Evolutionary conservation across 352 stramenopile genomes (phyloP).

Genomic region (Phytophthora sansomeana): DNA sequence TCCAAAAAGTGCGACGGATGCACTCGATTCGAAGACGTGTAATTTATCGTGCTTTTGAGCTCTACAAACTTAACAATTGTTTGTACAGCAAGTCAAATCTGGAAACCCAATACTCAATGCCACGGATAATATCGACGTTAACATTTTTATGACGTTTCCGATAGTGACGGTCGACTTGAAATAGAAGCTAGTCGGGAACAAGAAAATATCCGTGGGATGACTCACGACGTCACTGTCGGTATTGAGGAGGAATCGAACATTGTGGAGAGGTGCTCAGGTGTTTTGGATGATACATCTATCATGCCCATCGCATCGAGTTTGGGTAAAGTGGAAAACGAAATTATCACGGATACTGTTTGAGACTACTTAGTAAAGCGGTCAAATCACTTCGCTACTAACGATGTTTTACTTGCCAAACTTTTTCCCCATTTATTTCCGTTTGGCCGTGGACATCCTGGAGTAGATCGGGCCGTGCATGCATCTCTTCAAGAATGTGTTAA

Average conservation of each 20-base stretch:
- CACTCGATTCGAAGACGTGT: not conserved
- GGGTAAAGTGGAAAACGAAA: not conserved
- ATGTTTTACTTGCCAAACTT: not conserved
- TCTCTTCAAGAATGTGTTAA: conserved; percentile 6
- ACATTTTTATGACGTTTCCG: not conserved
- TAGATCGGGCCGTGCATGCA: not conserved
- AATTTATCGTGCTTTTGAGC: not conserved
- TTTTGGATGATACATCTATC: not conserved
- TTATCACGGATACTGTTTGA: not conserved
- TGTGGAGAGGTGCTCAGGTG: not conserved
- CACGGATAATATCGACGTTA: not conserved
- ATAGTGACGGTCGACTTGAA: not conserved
- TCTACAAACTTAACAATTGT: not conserved
- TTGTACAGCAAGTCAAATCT: not conserved
- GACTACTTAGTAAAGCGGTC: not conserved
- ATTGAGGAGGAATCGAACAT: not conserved
- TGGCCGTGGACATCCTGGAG: not conserved
- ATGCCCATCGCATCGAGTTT: not conserved
- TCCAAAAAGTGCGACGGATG: conserved; percentile 1
- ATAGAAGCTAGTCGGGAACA: conserved; percentile 4
- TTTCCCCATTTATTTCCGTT: not conserved
- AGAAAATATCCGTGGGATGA: conserved; percentile 5
- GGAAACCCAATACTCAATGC: not conserved
- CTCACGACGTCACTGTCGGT: not conserved
- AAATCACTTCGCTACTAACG: not conserved